Base-by-base conservation (phyloP, 2,329 filamentous ascomycete species). In the Aspergillus versicolor region DNA sequence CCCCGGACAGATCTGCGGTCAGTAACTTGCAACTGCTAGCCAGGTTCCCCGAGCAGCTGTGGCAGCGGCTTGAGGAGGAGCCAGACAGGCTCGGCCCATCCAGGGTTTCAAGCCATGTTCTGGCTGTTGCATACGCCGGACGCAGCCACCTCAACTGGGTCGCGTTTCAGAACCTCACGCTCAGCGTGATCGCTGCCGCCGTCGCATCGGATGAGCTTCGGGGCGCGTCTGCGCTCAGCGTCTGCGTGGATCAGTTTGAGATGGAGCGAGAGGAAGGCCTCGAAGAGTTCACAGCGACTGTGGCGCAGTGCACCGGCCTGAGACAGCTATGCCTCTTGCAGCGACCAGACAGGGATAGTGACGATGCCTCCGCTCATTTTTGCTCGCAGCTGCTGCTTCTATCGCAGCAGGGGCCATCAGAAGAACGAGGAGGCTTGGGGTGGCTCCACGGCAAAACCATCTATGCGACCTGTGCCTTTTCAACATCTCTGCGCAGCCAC, bases 101-200 rank as follows among this genome's bases (percentile, higher is more conserved):
- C 22, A 22, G 38, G 46, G 22, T 56, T 47, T 60, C 57, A 22
- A 47, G 49, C 38, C 52, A 60, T 51, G 17, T 58, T 19, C 54
- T 62, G 21, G 43, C 57, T 43, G 44, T 62, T 34, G 58, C 53
- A 41, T 62, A 60, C 46, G 45, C 60, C 40, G 56, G 42, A 47
- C n/a, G 27, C 44, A 24, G 41, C 34, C 56, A 62, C 45, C 58
- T 62, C 17, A 62, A 62, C 56, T 62, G 58, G 58, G 58, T 51
- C 8, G 32, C 17, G 38, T 62, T 62, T 59, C 9, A 22, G 21
- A 61, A 54, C 42, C 60, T 62, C 40, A 15, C 56, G 15, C 56
- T 53, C 24, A 19, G 56, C n/a, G 51, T 61, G 45, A 57, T 62
- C 32, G 54, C 56, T 30, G 53, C 53, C 9, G 58, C 58, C 9